Base-by-base conservation (phyloP, 345 rosid species). In the Acer negundo region DNA sequence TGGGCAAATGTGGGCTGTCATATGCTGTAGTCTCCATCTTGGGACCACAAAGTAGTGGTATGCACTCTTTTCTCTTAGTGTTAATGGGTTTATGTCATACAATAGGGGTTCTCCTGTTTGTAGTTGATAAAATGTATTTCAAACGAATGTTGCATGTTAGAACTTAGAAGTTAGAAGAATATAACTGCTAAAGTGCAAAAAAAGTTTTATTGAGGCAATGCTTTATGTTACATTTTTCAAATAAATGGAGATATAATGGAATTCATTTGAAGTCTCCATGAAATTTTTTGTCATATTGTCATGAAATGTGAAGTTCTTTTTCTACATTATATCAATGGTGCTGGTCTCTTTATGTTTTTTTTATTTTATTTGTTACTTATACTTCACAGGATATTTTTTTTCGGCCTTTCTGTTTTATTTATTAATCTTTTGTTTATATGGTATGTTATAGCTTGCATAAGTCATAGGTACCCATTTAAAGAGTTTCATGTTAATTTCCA, bases 11-110 rank as follows among this genome's bases (percentile, higher is more conserved):
- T 72, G 99, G 99, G 47, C 86, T 97, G 75, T 97, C 99, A 6
- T 94, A 97, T 73, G 99, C 98, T 7, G 85, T 92, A 55, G 99
- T 91, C 80, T 90, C 99, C 58, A 97, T 97, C 79, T 94, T 97
- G 99, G 99, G 99, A 70, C 99, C 99, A 1, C 99, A 94, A 79
- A 97, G 98, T 81, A 97, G 99, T 61, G 99, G 99, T 97, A 88
- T 75, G 95, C 82, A 61, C 78, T 17, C 42, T 69, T 67, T 22
- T 51, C 53, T 75, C 56, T 47, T 24, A 38, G 15, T 67, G 38
- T 78, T 75, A 53, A 11, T 31, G 69, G 69, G 3, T 20, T 47
- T 10, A 4, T 64, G n/a, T 77, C 28, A 58, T 73, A n/a, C 62
- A 4, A 66, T 23, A 0, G 38, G 71, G 53, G 64, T 68, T 81